phyloP scores from a whole-genome alignment of 768 basidiomycete genomes.

The Mycena kentingensis region DNA sequence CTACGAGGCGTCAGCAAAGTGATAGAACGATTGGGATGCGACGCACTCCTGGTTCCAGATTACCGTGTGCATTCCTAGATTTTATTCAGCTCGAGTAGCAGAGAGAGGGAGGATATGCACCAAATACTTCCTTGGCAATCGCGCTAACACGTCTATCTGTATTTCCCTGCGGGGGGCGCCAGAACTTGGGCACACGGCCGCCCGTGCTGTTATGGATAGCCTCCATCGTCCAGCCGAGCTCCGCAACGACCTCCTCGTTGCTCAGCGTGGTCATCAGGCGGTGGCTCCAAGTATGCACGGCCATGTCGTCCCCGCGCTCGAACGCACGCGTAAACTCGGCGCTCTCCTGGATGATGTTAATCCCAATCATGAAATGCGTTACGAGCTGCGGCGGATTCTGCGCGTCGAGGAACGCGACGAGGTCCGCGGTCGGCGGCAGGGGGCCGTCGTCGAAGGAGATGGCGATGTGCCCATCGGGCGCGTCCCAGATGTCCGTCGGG shows the following conservation, averaged over 20 bases:
- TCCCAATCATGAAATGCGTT: background rate
- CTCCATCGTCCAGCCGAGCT: constrained; percentile 61
- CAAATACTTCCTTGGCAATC: constrained; percentile 73
- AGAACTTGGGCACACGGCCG: constrained; percentile 62
- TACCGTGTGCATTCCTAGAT: constrained; percentile 78
- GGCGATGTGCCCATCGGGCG: constrained; percentile 66
- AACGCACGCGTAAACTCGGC: background rate
- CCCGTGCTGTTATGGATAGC: constrained; percentile 58
- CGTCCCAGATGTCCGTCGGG: constrained; percentile 72
- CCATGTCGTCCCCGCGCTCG: constrained; percentile 1
- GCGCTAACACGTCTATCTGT: constrained; percentile 62
- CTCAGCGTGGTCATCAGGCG: constrained; percentile 52
- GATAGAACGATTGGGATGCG: constrained; percentile 24
- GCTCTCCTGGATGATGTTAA: background rate
- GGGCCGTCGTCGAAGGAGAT: constrained; percentile 84
- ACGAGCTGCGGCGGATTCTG: background rate
- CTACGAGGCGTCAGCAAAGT: constrained; percentile 36
- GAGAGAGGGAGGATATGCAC: background rate
- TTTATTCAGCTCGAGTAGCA: too few relatives aligned
- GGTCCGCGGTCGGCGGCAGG: constrained; percentile 28
- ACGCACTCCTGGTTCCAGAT: constrained; percentile 89
- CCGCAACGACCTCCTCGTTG: constrained; percentile 46
- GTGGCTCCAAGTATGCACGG: constrained; percentile 34
- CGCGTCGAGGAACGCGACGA: background rate
- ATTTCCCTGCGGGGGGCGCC: constrained; percentile 40